Percentiles rank a stretch among this genome's conserved stretches.
Conservation (phyloP, 2,329 filamentous ascomycete species). For the Trichoderma hamatum region DNA sequence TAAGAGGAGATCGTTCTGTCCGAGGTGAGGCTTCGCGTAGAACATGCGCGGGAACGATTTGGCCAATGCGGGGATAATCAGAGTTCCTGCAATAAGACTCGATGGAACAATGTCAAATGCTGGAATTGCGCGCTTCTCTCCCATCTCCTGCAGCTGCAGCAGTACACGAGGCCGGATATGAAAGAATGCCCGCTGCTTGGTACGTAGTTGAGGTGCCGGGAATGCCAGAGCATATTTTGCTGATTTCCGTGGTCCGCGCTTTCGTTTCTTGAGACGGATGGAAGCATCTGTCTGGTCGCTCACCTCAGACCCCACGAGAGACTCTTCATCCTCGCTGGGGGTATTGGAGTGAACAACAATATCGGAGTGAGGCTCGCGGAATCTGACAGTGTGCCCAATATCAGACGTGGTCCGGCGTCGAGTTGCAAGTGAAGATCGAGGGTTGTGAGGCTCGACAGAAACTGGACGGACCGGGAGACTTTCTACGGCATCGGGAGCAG, state of each 20-base stretch:
- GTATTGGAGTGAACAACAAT: constrained; percentile 32
- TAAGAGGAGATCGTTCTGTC: constrained; percentile 70
- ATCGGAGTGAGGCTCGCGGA: constrained; percentile 44
- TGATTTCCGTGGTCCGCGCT: constrained; percentile 55
- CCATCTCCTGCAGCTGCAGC: constrained; percentile 71
- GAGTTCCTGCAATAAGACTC: constrained; percentile 57
- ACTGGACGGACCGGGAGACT: neutral
- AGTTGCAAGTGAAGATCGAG: constrained; percentile 25
- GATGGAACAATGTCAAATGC: constrained; percentile 75
- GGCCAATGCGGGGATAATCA: constrained; percentile 61
- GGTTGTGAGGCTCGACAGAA: constrained; percentile 20
- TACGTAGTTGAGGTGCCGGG: constrained; percentile 61
- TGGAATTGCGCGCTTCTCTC: constrained; percentile 64
- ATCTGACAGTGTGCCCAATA: constrained; percentile 47
- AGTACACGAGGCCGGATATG: constrained; percentile 69
- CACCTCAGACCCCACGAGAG: constrained; percentile 45
- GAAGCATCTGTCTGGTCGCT: constrained; percentile 51
- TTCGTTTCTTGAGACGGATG: constrained; percentile 45
- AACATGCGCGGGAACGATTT: constrained; percentile 67
- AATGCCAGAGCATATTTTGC: constrained; percentile 70
- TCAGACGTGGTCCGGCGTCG: constrained; percentile 44
- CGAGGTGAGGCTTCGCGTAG: constrained; percentile 63
- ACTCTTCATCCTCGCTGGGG: constrained; percentile 55
- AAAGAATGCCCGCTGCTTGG: constrained; percentile 66
- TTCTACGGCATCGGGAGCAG: neutral